phyloP scores from a whole-genome alignment of 2,329 filamentous ascomycete species.

The Fusarium sp. region DNA sequence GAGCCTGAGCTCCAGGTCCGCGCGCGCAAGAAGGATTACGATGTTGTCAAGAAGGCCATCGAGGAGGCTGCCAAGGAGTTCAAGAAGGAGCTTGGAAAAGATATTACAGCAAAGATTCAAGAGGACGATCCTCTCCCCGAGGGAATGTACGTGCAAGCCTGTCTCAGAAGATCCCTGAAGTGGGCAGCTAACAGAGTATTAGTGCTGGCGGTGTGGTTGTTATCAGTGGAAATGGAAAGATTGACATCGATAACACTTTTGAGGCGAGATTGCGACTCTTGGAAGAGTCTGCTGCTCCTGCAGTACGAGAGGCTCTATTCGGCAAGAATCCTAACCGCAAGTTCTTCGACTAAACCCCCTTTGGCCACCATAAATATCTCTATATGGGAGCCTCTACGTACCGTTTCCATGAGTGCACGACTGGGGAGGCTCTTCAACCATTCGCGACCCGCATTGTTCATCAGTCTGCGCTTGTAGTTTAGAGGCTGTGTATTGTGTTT shows the following conservation, averaged over 20 bases:
- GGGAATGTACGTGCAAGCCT: constrained; percentile 73
- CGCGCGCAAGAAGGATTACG: constrained; percentile 82
- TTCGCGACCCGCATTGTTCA: constrained; percentile 41
- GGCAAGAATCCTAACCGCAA: constrained; percentile 95
- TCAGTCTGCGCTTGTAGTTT: constrained; percentile 45
- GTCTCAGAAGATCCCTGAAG: neutral
- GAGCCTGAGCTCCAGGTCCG: constrained; percentile 81
- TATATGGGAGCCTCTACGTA: constrained; percentile 18
- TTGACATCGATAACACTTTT: constrained; percentile 98
- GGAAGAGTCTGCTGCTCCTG: constrained; percentile 84
- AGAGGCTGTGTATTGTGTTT: constrained; percentile 49
- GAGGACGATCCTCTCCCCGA: constrained; percentile 83
- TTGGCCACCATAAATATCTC: constrained; percentile 2
- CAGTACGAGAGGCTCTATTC: constrained; percentile 86
- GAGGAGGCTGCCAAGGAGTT: constrained; percentile 83
- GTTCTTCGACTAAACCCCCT: constrained; percentile 80
- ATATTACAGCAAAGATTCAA: constrained; percentile 76
- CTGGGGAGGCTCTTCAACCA: constrained; percentile 30
- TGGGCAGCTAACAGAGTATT: constrained; percentile 38
- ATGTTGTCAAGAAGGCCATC: constrained; percentile 79
- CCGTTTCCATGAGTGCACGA: constrained; percentile 30
- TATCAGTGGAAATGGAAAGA: constrained; percentile 86
- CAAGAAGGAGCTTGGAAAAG: constrained; percentile 78
- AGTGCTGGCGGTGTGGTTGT: constrained; percentile 88
- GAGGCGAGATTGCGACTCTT: constrained; percentile 89